These are phyloP conservation scores for Eucommia ulmoides DNA, from an alignment of 257 asterid species.

Conservation along the genomic window DNA sequence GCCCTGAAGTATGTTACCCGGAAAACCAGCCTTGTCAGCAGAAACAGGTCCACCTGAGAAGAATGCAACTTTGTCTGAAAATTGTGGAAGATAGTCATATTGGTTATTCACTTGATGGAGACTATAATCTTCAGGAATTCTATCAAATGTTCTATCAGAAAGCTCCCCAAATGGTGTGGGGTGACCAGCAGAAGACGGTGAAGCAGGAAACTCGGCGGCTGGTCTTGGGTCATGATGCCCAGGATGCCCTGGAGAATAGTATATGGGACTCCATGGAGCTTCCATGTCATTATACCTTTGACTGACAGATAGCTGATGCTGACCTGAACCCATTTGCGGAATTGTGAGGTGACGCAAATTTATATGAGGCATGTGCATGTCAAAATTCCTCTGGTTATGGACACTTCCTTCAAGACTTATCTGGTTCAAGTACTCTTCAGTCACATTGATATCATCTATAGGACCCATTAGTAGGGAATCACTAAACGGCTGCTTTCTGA, in stretches of 20 bases:
- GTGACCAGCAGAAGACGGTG: conserved; percentile 72
- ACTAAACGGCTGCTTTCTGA: conserved; percentile 34
- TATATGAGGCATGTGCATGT: conserved; percentile 61
- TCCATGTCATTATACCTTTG: conserved; percentile 80
- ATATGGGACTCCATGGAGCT: conserved; percentile 95
- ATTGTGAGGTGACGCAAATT: conserved; percentile 57
- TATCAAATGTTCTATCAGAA: conserved; percentile 36
- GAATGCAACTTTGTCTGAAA: conserved; percentile 39
- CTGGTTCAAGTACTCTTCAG: conserved; percentile 67
- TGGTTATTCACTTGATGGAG: conserved; percentile 36
- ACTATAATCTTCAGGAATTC: conserved; percentile 54
- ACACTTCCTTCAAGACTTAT: conserved; percentile 58
- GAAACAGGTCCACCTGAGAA: conserved; percentile 39
- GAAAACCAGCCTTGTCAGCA: conserved; percentile 54
- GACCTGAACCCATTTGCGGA: conserved; percentile 61
- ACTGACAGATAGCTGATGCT: conserved; percentile 45
- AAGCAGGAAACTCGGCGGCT: conserved; percentile 55
- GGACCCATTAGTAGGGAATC: conserved; percentile 38
- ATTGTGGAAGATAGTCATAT: conserved; percentile 47
- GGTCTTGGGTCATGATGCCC: conserved; percentile 57
- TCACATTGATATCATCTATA: conserved; percentile 43
- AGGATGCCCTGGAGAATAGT: conserved; percentile 80
- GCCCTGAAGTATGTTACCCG: conserved; percentile 57
- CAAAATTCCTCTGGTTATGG: conserved; percentile 68
- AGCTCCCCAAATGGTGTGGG: conserved; percentile 50